These are phyloP conservation scores for Hypoxylon lienhwacheense DNA, from an alignment of 495 filamentous ascomycete species.

Conservation along the genomic window DNA sequence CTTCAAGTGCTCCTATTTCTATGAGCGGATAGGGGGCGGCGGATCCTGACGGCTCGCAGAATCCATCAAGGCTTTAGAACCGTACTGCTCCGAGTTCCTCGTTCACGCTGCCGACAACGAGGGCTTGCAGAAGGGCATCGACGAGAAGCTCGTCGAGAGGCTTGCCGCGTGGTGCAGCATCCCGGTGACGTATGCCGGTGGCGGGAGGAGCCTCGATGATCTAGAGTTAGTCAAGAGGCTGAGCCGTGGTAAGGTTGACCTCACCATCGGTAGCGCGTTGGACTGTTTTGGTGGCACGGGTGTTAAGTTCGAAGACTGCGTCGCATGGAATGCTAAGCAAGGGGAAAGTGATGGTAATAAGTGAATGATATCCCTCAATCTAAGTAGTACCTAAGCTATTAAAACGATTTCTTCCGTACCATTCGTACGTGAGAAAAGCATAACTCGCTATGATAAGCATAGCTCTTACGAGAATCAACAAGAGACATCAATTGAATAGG, in stretches of 20 bases:
- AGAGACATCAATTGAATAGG: slow-evolving; percentile 7
- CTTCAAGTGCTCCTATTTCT: no score
- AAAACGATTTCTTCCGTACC: not conserved
- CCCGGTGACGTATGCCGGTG: slow-evolving; percentile 94
- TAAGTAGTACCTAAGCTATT: not conserved
- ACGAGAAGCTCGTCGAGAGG: slow-evolving; percentile 75
- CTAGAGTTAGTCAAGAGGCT: slow-evolving; percentile 75
- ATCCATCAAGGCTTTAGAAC: slow-evolving; percentile 76
- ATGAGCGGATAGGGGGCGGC: not conserved
- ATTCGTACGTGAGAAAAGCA: not conserved
- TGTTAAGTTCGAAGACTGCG: slow-evolving; percentile 84
- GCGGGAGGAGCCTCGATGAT: slow-evolving; percentile 78
- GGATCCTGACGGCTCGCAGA: slow-evolving; percentile 50
- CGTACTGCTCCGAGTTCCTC: slow-evolving; percentile 92
- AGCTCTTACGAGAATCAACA: slow-evolving; percentile 4
- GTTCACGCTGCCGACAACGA: slow-evolving; percentile 99
- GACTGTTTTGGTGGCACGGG: slow-evolving; percentile 91
- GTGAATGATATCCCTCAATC: not conserved
- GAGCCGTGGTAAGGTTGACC: slow-evolving; percentile 79
- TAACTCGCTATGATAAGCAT: slow-evolving; percentile 6
- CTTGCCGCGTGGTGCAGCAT: slow-evolving; percentile 84
- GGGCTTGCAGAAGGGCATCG: slow-evolving; percentile 86
- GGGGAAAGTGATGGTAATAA: not conserved
- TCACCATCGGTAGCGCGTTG: slow-evolving; percentile 94
- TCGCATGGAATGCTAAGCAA: slow-evolving; percentile 73